These are phyloP conservation scores for Mucor plumbeus DNA, from an alignment of 371 early-diverging fungal genomes.

Conservation along the genomic window DNA sequence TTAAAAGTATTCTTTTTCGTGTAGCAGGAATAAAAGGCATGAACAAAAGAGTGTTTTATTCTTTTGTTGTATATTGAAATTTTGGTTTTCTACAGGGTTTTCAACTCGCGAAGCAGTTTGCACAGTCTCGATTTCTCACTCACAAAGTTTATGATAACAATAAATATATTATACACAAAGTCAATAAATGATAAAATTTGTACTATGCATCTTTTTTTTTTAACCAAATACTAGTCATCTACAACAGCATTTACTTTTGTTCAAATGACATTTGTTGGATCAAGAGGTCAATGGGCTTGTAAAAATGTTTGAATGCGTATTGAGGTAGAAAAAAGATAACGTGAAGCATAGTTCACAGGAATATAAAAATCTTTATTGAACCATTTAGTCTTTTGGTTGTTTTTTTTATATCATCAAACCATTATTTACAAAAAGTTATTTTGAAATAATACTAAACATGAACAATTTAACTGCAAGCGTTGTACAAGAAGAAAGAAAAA, in stretches of 20 bases:
- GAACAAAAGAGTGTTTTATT: background rate
- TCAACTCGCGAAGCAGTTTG: background rate
- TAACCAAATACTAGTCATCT: no score
- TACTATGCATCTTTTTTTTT: no score
- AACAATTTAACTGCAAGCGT: background rate
- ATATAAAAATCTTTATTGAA: background rate
- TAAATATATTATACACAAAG: no score
- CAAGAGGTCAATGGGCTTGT: background rate
- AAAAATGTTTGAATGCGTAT: background rate
- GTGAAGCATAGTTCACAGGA: background rate
- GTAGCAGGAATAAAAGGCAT: conserved; percentile 21
- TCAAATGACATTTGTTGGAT: no score
- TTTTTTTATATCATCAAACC: background rate
- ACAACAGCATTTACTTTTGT: no score
- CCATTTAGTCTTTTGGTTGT: background rate
- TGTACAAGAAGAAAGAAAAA: background rate
- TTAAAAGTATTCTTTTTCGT: conserved; percentile 9
- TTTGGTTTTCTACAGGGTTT: background rate
- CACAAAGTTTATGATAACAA: no score
- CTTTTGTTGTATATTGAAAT: no score
- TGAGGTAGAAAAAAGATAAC: background rate
- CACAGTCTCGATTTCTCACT: background rate
- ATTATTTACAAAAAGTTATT: background rate
- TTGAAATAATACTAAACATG: background rate
- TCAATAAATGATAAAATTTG: no score